These are phyloP conservation scores for Macrocybe gigantea DNA, from an alignment of 768 basidiomycete genomes.

Conservation along the genomic window DNA sequence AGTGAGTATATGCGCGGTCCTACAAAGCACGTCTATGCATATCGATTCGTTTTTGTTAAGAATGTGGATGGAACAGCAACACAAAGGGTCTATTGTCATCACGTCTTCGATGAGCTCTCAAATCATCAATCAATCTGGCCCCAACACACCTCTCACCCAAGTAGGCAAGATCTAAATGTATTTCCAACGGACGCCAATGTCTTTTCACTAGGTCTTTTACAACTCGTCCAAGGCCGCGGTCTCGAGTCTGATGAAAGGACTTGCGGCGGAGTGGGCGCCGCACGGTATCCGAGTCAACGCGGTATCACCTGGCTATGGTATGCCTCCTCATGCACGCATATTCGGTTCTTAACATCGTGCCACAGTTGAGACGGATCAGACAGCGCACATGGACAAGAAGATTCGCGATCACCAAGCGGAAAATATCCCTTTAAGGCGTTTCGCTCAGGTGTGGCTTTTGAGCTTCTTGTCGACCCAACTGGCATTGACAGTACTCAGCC, in stretches of 20 bases:
- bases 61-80: constrained; percentile 33
- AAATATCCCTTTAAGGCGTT: constrained; percentile 47
- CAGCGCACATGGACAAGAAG: constrained; percentile 41
- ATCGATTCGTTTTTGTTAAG: constrained; percentile 18
- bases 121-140: constrained; percentile 49
- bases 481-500: constrained; percentile 26
- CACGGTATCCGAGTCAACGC: constrained; percentile 52
- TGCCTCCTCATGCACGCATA: constrained; percentile 10
- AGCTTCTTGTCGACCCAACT: neutral
- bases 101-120: constrained; percentile 63
- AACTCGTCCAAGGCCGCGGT: constrained; percentile 70
- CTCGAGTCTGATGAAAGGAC: constrained; percentile 45
- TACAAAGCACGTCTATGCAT: too few species aligned
- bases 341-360: neutral
- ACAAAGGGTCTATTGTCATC: constrained; percentile 52
- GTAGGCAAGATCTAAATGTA: constrained; percentile 14
- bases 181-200: neutral
- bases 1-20: constrained; percentile 23
- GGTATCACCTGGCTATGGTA: constrained; percentile 56
- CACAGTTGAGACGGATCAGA: constrained; percentile 56
- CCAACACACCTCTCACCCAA: constrained; percentile 46
- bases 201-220: constrained; percentile 38
- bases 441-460: constrained; percentile 38
- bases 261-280: constrained; percentile 60
- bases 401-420: constrained; percentile 43